phyloP scores from a whole-genome alignment of 2,329 filamentous ascomycete species.

The Piedraia hortae region DNA sequence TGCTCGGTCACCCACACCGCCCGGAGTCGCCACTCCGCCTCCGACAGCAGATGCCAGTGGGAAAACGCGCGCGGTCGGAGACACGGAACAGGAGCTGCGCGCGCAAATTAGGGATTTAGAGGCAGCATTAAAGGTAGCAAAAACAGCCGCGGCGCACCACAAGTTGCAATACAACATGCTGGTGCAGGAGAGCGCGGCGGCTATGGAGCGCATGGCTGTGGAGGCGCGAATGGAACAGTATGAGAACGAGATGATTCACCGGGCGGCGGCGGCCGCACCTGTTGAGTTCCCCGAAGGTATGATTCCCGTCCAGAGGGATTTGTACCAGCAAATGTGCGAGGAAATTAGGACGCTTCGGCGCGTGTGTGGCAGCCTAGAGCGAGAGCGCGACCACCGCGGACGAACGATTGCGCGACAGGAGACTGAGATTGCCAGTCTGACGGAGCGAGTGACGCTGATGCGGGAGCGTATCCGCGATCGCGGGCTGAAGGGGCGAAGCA shows the following conservation, averaged over 20 bases:
- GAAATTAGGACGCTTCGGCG: constrained; percentile 33
- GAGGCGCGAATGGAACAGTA: constrained; percentile 78
- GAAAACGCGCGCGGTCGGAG: constrained; percentile 15
- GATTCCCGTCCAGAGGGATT: constrained; percentile 17
- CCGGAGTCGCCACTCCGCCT: constrained; percentile 24
- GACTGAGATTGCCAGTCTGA: constrained; percentile 39
- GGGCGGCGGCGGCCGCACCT: constrained; percentile 26
- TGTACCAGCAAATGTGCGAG: constrained; percentile 27
- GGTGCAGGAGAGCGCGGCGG: constrained; percentile 57
- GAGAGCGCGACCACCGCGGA: constrained; percentile 44
- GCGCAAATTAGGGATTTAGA: constrained; percentile 25
- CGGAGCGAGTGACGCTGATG: constrained; percentile 50
- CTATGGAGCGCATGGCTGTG: constrained; percentile 62
- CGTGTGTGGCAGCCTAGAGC: constrained; percentile 35
- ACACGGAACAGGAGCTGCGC: constrained; percentile 24
- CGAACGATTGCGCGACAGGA: constrained; percentile 53
- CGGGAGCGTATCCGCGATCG: constrained; percentile 66
- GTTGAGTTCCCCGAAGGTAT: constrained; percentile 15
- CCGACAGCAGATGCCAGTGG: constrained; percentile 12
- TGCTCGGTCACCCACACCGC: no score
- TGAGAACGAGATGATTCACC: constrained; percentile 61
- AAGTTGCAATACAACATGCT: constrained; percentile 73
- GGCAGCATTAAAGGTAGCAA: constrained; percentile 31
- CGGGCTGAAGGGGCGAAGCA: no score
- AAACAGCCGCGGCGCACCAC: constrained; percentile 69